Evolutionary conservation across 768 basidiomycete genomes (phyloP), one percentile per base, ranked within the genome.

Genomic region (Pleurotus giganteus): DNA sequence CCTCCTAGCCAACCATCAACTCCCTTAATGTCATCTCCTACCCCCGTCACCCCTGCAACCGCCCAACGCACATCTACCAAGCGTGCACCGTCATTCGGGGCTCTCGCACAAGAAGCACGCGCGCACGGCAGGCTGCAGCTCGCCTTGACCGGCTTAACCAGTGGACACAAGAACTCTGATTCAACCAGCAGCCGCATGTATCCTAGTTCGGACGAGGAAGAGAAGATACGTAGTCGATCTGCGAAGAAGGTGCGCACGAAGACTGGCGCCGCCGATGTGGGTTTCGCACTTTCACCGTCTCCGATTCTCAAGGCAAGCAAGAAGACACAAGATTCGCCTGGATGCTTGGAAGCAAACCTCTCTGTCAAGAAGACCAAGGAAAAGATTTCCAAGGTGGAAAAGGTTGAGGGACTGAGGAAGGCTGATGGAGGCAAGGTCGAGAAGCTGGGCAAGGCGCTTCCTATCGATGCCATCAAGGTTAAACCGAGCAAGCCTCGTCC

Each of bases 161-260:
- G 43, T 53, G 66, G 59, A 42, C 66, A 76, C 63, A 65, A 69
- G 63, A 58, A 72, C 44, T 66, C 71, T 53, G 61, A 68, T 27
- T 63, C 67, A 15, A 67, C 67, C 11, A 37, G 49, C 34, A 51
- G 49, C 34, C 49, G 49, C 19, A 73, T 75, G 42, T 75, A 71
- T 64, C 71, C 81, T 21, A 88, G 88, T 11, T 87, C 85, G 17
- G 89, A 91, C 62, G 89, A 90, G 59, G 89, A 90, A 63, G 88
- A 91, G 70, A 85, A 83, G 66, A 61, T 76, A 21, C 79, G 87
- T 32, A 77, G 74, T 36, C 75, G 74, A 58, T 75, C 74, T 31
- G 84, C 76, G 21, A 91, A 90, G 79, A 89, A 85, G 69, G 70
- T 76, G 46, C 76, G 82, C 55, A 66, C 63, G 17, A 70, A 66